Evolutionary conservation across 768 basidiomycete genomes (phyloP), one percentile per base, ranked within the genome.

Genomic region (Dendrothele bispora): DNA sequence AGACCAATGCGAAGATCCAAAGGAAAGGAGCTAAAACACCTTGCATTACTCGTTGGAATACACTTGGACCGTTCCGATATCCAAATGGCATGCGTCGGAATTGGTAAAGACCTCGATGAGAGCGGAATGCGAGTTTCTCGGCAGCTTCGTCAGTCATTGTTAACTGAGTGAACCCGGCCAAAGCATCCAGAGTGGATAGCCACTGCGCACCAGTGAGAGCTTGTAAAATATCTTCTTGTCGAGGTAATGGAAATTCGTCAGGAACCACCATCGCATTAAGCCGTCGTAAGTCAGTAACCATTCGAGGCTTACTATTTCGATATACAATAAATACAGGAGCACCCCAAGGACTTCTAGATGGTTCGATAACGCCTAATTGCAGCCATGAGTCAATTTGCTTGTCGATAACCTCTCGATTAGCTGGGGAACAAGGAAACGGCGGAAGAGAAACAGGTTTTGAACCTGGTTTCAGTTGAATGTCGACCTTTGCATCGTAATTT

Each of bases 51-150:
- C 54, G 24, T 41, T 59, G 55, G 26, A 55, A 53, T 3, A 52
- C 22, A 24, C 43, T 15, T 11, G 54, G 57, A 8, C 57, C 50
- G 27, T 49, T 49, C 5, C 46, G 12, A 2, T 53, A 39, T 10
- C 59, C 59, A 34, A 67, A 67, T 5, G 64, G 62, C 59, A 67
- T 61, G 28, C 62, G 37, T 11, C 20, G 17, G 50, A 67, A 67
- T 45, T 67, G 66, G 22, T 43, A 58, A 3, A 66, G 54, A 5
- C 66, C 66, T 36, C 44, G 26, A 41, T 65, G 66, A 1, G 60
- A 57, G 4, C 60, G 40, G 47, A 67, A 67, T 3, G 62, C 65
- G 3, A 60, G 62, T 29, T 64, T 64, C 30, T 59, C 46, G 5
- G 47, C 34, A 25, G 55, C 55, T 17, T 60, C 52, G 2, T 46